Percentiles rank a stretch among this genome's conserved stretches.
These are phyloP conservation scores for Hypoxylon subgilvum DNA, from an alignment of 495 filamentous ascomycete species.

Conservation along the genomic window DNA sequence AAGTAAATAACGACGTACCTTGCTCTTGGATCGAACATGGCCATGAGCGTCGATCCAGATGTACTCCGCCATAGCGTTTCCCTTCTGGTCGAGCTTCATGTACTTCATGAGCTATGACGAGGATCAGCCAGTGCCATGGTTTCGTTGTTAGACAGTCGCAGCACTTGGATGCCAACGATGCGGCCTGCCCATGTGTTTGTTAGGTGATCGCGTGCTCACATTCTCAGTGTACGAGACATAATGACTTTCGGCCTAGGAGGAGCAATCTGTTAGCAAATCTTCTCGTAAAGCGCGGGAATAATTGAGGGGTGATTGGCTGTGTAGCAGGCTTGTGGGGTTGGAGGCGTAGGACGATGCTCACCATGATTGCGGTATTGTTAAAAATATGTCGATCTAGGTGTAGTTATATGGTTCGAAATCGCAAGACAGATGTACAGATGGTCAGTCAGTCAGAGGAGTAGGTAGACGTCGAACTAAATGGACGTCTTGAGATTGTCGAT, in stretches of 20 bases:
- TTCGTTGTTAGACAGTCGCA: conserved; percentile 21
- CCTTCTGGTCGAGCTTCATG: conserved; percentile 86
- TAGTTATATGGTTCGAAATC: conserved; percentile 12
- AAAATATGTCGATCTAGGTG: conserved; percentile 16
- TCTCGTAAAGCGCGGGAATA: conserved; percentile 43
- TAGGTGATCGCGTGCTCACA: conserved; percentile 40
- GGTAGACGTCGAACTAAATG: conserved; percentile 10
- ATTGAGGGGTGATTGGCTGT: conserved; percentile 44
- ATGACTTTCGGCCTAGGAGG: conserved; percentile 55
- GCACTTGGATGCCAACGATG: conserved; percentile 19
- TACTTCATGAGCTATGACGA: conserved; percentile 82
- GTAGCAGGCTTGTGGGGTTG: conserved; percentile 33
- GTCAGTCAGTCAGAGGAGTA: conserved; percentile 5
- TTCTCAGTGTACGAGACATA: conserved; percentile 73
- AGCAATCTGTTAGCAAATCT: conserved; percentile 55
- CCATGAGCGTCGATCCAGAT: conserved; percentile 83
- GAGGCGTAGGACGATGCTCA: conserved; percentile 36
- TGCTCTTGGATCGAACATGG: conserved; percentile 44
- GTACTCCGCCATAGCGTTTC: conserved; percentile 88
- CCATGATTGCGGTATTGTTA: conserved; percentile 41
- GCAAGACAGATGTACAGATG: no score
- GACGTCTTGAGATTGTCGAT: not conserved
- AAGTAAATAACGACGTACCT: conserved; percentile 64
- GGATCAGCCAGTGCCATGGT: conserved; percentile 32
- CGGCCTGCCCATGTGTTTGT: conserved; percentile 52